phyloP scores from a whole-genome alignment of 148 eudicot species.

The Salicornia ramosissima region DNA sequence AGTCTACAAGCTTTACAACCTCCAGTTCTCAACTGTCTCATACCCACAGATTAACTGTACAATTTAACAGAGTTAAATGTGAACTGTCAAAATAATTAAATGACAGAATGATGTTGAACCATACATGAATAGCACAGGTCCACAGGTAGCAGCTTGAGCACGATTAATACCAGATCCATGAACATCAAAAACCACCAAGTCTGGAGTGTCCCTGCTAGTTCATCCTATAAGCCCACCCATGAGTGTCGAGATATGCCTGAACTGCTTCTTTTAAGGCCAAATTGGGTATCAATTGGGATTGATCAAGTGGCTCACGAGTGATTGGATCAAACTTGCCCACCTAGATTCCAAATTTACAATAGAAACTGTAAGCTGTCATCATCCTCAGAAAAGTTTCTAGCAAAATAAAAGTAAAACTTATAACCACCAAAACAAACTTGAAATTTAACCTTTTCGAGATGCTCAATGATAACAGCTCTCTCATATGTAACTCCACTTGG shows the following conservation, averaged over 20 bases:
- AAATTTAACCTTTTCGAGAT: slow-evolving; percentile 60
- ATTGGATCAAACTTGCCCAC: slow-evolving; percentile 83
- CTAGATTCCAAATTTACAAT: slow-evolving; percentile 37
- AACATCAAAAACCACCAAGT: background rate
- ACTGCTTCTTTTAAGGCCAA: slow-evolving; percentile 89
- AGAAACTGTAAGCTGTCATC: slow-evolving; percentile 6
- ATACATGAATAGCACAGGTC: slow-evolving; percentile 9
- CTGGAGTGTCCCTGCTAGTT: slow-evolving; percentile 19
- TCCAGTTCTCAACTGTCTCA: slow-evolving; percentile 6
- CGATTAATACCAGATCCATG: slow-evolving; percentile 11
- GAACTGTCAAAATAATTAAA: background rate
- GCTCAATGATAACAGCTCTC: slow-evolving; percentile 74
- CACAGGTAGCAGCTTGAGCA: too few relatives aligned
- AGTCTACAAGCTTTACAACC: slow-evolving; percentile 18
- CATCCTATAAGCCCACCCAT: slow-evolving; percentile 80
- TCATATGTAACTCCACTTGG: slow-evolving; percentile 92
- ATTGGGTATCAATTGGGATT: slow-evolving; percentile 61
- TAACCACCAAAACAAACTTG: background rate
- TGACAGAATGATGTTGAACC: slow-evolving; percentile 13
- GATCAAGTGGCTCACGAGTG: slow-evolving; percentile 53
- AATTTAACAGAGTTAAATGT: background rate
- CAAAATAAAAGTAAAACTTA: background rate
- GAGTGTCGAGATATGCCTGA: slow-evolving; percentile 50
- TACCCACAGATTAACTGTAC: slow-evolving; percentile 30
- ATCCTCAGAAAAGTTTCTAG: background rate